A percentile compares a stretch with the other conserved stretches of the same genome.
Conservation (phyloP, 495 filamentous ascomycete species). For the Penicillium waksmanii region DNA sequence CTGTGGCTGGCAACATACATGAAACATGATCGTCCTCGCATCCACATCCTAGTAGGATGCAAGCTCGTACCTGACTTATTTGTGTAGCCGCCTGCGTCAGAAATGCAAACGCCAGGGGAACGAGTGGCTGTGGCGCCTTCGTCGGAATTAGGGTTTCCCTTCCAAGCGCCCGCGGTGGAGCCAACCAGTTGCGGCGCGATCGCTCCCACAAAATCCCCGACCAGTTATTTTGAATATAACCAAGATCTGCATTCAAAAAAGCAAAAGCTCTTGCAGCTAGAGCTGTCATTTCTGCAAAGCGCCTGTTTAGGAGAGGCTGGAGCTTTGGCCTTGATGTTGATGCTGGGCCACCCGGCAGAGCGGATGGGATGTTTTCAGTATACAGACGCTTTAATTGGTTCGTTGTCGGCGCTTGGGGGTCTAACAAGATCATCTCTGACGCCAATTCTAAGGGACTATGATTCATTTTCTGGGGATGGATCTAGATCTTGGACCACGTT, state of each 20-base stretch:
- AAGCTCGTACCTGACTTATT: conserved; percentile 7
- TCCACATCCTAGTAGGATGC: conserved; percentile 1
- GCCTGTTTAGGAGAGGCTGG: not conserved
- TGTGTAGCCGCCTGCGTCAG: conserved; percentile 34
- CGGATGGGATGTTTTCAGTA: not conserved
- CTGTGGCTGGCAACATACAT: conserved; percentile 3
- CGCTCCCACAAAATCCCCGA: conserved; percentile 6
- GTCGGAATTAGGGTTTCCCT: conserved; percentile 19
- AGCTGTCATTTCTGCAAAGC: conserved; percentile 14
- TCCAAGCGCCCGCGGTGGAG: conserved; percentile 40
- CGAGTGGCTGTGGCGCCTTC: conserved; percentile 37
- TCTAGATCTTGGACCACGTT: conserved; percentile 17
- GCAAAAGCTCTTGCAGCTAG: conserved; percentile 7
- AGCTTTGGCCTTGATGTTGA: not conserved
- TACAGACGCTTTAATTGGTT: not conserved
- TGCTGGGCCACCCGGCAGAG: not conserved
- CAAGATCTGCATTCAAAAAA: not conserved
- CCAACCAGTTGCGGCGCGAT: not conserved
- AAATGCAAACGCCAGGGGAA: conserved; percentile 20
- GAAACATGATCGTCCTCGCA: conserved; percentile 30
- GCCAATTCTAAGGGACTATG: not conserved
- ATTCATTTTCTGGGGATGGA: not conserved
- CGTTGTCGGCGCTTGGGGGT: conserved; percentile 13
- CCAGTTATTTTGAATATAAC: not conserved
- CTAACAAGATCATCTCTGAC: not conserved